Evolutionary conservation across 2,329 filamentous ascomycete genomes (phyloP), one percentile per base, ranked within the genome.

Genomic region (Fusarium setosum): DNA sequence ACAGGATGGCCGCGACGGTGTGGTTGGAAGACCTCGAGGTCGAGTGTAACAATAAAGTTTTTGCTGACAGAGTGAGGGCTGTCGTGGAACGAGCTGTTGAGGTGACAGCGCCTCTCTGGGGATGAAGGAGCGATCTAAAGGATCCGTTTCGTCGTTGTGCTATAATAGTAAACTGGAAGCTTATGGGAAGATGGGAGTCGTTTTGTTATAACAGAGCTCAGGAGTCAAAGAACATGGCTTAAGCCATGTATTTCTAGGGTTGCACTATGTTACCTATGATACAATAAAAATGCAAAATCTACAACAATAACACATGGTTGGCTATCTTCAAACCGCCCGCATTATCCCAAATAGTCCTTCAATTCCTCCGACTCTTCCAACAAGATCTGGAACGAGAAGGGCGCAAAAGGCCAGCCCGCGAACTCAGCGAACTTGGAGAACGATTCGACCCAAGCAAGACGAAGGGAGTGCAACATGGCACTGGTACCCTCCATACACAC

Each of bases 361-460:
- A 87, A 75, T 56, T 86, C 83, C 65, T 89, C 86, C 61, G 96
- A 92, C 77, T 97, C 94, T 79, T 97, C 94, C 69, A 97, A 80
- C 76, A 97, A 81, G 32, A 87, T 84, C 81, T 90, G 89, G 79
- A 97, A 97, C 65, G 92, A 96, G 77, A 97, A 97, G 5, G 94
- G 94, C 74, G 90, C 85, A 79, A 97, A 97, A 2, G 93, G 85
- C 79, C 94, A 88, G 53, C 94, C 94, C 60, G 92, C 92, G 74
- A 96, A 96, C 76, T 97, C 90, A 79, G 96, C 96, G 83, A 97
- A 95, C 83, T 97, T 97, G 81, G 93, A 96, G 89, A 97, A 97
- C 17, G 94, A 95, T 80, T 97, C 95, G 65, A 97, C 94, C 94
- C 94, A 97, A 72, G 97, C 94, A 74, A 97, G 83, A 84, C 94